phyloP scores from a whole-genome alignment of 257 asterid genomes.

The Anisodus tanguticus region DNA sequence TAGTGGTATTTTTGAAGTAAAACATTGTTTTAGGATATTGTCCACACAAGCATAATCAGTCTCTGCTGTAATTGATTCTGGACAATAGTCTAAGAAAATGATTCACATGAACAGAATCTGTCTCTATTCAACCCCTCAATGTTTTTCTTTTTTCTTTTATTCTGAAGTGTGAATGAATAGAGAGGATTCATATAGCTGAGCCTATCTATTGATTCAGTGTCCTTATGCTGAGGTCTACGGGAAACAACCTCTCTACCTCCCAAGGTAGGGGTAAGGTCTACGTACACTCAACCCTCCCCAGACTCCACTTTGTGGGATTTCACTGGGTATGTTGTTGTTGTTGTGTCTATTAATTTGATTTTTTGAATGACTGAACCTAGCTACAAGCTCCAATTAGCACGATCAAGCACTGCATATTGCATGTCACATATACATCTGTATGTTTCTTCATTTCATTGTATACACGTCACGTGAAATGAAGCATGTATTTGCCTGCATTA shows the following conservation, averaged over 20 bases:
- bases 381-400: not conserved
- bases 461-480: not conserved
- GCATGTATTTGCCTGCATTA: not conserved
- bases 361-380: not conserved
- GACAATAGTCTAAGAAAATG: not conserved
- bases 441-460: not conserved
- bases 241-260: too few relatives aligned
- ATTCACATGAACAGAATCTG: not conserved
- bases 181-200: not conserved
- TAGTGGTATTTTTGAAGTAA: not conserved
- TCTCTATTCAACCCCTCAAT: not conserved
- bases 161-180: not conserved
- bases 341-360: too few relatives aligned
- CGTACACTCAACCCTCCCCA: too few relatives aligned
- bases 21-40: not conserved
- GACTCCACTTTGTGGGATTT: too few relatives aligned
- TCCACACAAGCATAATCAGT: conserved; percentile 14
- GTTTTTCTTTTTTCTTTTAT: not conserved
- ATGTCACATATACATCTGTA: too few relatives aligned
- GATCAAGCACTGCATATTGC: not conserved
- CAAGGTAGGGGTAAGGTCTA: too few relatives aligned
- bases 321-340: too few relatives aligned
- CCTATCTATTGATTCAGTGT: not conserved
- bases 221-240: too few relatives aligned
- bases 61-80: not conserved